Percentiles rank a stretch among this genome's conserved stretches.
These are phyloP conservation scores for Boletus bicolor DNA, from an alignment of 768 basidiomycete species.

Conservation along the genomic window DNA sequence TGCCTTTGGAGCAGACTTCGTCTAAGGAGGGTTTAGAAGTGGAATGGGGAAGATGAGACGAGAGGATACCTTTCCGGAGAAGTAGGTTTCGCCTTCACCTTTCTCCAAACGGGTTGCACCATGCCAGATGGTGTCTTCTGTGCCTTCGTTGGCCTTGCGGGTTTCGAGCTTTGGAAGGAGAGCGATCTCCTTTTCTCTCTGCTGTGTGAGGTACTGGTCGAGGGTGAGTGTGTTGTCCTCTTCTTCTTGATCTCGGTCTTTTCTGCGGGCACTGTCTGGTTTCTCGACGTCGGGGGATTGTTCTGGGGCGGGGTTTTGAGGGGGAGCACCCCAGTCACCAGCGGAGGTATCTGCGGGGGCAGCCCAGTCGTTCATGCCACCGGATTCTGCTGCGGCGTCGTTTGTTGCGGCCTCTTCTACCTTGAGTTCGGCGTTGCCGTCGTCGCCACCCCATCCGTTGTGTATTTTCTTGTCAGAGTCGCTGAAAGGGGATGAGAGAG, in stretches of 20 bases:
- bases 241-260: slow-evolving; percentile 69
- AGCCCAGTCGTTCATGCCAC: slow-evolving; percentile 37
- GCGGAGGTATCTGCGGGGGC: slow-evolving; percentile 28
- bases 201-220: slow-evolving; percentile 87
- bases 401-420: slow-evolving; percentile 69
- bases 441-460: slow-evolving; percentile 93
- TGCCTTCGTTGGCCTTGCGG: slow-evolving; percentile 77
- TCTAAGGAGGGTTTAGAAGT: slow-evolving; percentile 38
- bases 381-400: slow-evolving; percentile 61
- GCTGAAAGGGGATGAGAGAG: slow-evolving; percentile 38
- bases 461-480: slow-evolving; percentile 95
- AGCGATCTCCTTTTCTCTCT: slow-evolving; percentile 56
- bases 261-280: slow-evolving; percentile 38
- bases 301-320: slow-evolving; percentile 27
- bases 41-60: neutral
- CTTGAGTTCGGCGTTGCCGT: slow-evolving; percentile 79
- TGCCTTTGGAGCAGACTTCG: slow-evolving; percentile 61
- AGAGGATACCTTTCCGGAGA: slow-evolving; percentile 78
- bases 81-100: slow-evolving; percentile 72
- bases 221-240: slow-evolving; percentile 93
- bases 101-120: slow-evolving; percentile 65
- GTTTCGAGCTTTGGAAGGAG: slow-evolving; percentile 75
- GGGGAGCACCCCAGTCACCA: slow-evolving; percentile 38
- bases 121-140: slow-evolving; percentile 66
- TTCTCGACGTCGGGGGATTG: slow-evolving; percentile 37